phyloP scores from a whole-genome alignment of 2,329 filamentous ascomycete species.

The Aspergillus pseudoterreus region DNA sequence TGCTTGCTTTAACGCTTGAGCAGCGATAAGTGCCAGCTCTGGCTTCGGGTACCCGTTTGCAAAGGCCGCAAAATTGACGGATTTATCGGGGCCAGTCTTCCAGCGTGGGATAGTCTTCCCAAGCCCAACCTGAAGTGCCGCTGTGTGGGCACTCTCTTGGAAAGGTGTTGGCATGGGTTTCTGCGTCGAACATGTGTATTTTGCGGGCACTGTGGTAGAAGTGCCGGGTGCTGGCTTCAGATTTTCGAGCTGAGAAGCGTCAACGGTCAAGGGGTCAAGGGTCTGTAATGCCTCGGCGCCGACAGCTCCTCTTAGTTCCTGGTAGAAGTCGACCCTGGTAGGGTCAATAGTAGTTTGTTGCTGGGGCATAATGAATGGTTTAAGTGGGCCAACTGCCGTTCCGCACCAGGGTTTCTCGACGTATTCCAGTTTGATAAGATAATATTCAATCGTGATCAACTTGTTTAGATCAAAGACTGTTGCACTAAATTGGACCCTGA shows the following conservation, averaged over 20 bases:
- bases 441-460: not conserved
- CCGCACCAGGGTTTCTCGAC: not conserved
- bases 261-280: not conserved
- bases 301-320: not conserved
- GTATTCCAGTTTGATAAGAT: not conserved
- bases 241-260: not conserved
- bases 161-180: constrained; percentile 1
- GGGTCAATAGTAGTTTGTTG: not conserved
- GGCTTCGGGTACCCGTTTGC: constrained; percentile 2
- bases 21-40: constrained; percentile 1
- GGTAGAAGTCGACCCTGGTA: not conserved
- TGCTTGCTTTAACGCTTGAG: constrained; percentile 3
- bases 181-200: constrained; percentile 2
- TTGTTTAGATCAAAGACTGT: not conserved
- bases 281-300: not conserved
- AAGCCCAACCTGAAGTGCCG: constrained; percentile 2
- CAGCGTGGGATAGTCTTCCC: not conserved
- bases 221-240: not conserved
- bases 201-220: not conserved
- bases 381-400: not conserved
- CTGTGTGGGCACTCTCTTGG: not conserved
- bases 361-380: not conserved
- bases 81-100: constrained; percentile 2
- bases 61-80: constrained; percentile 6
- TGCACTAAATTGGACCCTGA: not conserved